Evolutionary conservation across 2,329 filamentous ascomycete species (phyloP).

Genomic region (Annulohypoxylon truncatum): DNA sequence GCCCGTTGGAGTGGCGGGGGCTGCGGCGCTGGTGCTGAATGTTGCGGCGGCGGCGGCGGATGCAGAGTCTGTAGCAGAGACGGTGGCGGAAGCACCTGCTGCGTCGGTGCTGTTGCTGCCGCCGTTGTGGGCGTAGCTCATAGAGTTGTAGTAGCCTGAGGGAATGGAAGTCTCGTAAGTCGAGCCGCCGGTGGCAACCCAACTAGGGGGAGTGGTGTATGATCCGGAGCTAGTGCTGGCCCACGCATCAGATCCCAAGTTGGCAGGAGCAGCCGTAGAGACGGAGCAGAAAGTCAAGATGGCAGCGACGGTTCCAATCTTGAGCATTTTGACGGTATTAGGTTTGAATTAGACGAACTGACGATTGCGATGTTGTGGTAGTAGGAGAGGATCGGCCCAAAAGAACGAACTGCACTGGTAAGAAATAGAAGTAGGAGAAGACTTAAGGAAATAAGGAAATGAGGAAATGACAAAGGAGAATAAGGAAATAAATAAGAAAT

Average conservation of each 20-base stretch:
- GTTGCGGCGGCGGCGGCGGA: constrained; percentile 20
- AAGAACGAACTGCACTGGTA: constrained; percentile 1
- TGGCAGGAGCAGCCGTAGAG: constrained; percentile 35
- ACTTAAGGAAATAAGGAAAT: constrained; percentile 28
- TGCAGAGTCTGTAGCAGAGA: constrained; percentile 11
- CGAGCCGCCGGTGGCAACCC: constrained; percentile 5
- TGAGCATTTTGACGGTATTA: constrained; percentile 52
- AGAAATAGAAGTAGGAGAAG: constrained; percentile 15
- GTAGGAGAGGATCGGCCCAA: constrained; percentile 5
- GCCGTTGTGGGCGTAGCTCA: constrained; percentile 17
- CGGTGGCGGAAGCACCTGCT: not conserved
- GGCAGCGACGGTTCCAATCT: constrained; percentile 50
- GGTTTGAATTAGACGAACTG: constrained; percentile 12
- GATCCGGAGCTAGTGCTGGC: not conserved
- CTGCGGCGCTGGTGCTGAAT: constrained; percentile 27
- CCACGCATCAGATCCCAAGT: constrained; percentile 5
- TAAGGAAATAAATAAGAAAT: constrained; percentile 23
- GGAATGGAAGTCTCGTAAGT: not conserved
- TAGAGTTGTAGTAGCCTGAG: constrained; percentile 13
- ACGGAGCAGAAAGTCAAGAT: constrained; percentile 55
- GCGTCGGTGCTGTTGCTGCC: not conserved
- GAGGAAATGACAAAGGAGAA: constrained; percentile 6
- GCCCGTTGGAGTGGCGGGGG: constrained; percentile 28
- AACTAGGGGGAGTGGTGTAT: not conserved
- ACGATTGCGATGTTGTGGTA: not conserved